These are phyloP conservation scores for Lecanoromycetidae sp. DNA, from an alignment of 2,329 filamentous ascomycete genomes.

Conservation along the genomic window DNA sequence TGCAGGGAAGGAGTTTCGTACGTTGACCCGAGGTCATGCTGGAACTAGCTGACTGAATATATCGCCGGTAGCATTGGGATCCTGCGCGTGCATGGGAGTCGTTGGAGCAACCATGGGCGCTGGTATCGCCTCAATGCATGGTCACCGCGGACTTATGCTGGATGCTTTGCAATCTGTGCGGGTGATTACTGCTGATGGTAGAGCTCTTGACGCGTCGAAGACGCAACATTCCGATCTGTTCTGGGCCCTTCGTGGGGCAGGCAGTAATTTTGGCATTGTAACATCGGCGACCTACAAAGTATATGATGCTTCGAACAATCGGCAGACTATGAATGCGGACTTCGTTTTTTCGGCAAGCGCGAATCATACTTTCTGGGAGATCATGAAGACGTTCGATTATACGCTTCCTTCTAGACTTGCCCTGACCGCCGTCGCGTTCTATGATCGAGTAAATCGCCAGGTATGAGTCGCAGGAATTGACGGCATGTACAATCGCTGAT, in stretches of 20 bases:
- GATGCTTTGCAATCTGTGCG: conserved; percentile 14
- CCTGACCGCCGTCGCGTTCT: background rate
- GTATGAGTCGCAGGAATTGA: no score
- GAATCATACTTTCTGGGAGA: conserved; percentile 1
- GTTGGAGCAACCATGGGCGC: conserved; percentile 18
- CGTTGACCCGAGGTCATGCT: conserved; percentile 1
- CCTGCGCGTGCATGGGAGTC: conserved; percentile 2
- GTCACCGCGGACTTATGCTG: conserved; percentile 13
- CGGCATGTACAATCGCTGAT: background rate
- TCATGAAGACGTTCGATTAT: conserved; percentile 1
- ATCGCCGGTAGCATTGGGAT: background rate
- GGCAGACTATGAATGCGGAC: conserved; percentile 17
- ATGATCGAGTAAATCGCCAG: background rate
- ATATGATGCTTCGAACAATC: conserved; percentile 19
- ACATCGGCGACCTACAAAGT: conserved; percentile 26
- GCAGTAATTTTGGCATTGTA: conserved; percentile 32
- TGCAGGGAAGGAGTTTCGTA: conserved; percentile 25
- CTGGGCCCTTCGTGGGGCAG: conserved; percentile 32
- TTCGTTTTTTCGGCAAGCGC: conserved; percentile 13
- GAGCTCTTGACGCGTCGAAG: conserved; percentile 25
- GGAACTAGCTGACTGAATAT: background rate
- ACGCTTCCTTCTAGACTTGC: conserved; percentile 1
- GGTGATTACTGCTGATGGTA: conserved; percentile 29
- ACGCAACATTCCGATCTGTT: conserved; percentile 29
- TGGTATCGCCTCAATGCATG: conserved; percentile 13